Evolutionary conservation across 139 green algal genomes (phyloP).

Genomic region (Chlamydomonas incerta): DNA sequence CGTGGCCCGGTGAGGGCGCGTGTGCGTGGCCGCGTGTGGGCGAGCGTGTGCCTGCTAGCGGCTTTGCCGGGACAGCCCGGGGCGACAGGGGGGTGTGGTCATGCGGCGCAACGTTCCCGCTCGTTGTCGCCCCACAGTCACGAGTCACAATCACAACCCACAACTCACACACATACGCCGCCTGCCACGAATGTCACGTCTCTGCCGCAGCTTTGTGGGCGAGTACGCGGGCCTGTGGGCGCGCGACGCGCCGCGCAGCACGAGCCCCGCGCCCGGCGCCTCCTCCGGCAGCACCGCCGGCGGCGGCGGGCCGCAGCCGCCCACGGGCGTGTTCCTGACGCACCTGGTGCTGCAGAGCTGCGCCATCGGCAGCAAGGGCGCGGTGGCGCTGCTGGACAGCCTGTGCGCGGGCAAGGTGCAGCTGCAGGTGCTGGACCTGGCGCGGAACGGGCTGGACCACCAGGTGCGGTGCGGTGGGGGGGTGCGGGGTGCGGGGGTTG

Average conservation of each 20-base stretch:
- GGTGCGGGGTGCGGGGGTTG: background rate
- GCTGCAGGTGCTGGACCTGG: background rate
- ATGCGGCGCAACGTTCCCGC: too few relatives aligned
- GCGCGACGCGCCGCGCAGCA: background rate
- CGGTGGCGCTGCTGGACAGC: background rate
- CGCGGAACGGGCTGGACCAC: background rate
- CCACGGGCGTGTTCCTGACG: background rate
- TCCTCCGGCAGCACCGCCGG: background rate
- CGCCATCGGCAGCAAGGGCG: background rate
- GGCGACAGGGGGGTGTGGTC: too few relatives aligned
- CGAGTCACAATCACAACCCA: too few relatives aligned
- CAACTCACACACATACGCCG: too few relatives aligned
- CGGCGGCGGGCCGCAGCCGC: background rate
- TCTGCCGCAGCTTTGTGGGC: background rate
- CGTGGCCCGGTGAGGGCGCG: background rate
- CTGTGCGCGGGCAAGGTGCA: background rate
- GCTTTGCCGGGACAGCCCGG: too few relatives aligned
- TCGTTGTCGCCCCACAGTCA: too few relatives aligned
- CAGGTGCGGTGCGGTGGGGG: background rate
- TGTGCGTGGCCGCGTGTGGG: too few relatives aligned
- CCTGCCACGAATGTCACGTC: too few relatives aligned
- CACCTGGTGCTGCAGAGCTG: background rate
- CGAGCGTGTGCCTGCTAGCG: too few relatives aligned
- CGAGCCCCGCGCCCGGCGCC: background rate
- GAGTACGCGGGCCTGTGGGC: background rate